A percentile compares a stretch with the other conserved stretches of the same genome.
These are phyloP conservation scores for Penicillium taxi DNA, from an alignment of 495 filamentous ascomycete species.

Conservation along the genomic window DNA sequence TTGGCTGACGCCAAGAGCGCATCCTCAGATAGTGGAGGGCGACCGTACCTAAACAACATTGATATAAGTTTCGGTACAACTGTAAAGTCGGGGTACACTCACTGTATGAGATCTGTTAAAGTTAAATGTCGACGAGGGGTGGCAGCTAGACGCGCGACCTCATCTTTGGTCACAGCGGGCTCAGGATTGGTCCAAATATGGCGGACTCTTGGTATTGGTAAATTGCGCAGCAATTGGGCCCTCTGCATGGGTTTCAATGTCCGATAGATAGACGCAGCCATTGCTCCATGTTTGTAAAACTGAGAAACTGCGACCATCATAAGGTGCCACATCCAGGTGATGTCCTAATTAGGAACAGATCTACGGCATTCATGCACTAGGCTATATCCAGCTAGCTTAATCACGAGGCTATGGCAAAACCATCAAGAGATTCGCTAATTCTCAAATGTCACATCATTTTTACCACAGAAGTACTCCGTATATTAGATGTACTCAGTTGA, in stretches of 20 bases:
- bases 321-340: no score
- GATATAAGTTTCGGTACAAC: not conserved
- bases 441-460: no score
- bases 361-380: no score
- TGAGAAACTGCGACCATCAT: no score
- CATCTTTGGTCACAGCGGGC: conserved; percentile 51
- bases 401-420: no score
- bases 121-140: conserved; percentile 74
- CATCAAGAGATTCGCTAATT: no score
- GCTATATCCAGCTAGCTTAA: no score
- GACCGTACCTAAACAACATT: conserved; percentile 59
- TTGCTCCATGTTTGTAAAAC: no score
- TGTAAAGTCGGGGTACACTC: conserved; percentile 8
- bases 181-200: conserved; percentile 15
- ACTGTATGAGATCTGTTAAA: conserved; percentile 84
- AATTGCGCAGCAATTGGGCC: conserved; percentile 5
- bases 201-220: conserved; percentile 11
- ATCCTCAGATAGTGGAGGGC: conserved; percentile 72
- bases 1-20: conserved; percentile 83
- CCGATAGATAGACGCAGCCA: not conserved
- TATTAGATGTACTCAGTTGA: no score
- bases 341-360: no score
- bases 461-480: no score
- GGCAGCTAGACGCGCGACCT: conserved; percentile 68
- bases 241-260: not conserved